Evolutionary conservation across 345 rosid species (phyloP).

Genomic region (Cardamine chenopodiifolia): DNA sequence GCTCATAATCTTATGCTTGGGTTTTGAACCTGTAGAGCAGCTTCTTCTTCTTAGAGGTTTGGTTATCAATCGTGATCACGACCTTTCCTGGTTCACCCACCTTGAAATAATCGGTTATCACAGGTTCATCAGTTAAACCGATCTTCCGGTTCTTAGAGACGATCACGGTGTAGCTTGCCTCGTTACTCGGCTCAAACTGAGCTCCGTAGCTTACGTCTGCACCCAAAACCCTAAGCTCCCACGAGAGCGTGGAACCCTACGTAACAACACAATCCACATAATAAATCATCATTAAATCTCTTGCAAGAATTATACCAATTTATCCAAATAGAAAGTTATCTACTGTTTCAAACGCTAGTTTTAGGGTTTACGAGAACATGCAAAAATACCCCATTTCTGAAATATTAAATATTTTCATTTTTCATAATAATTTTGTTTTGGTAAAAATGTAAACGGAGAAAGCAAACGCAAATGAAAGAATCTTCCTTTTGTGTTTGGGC

Average conservation of each 20-base stretch:
- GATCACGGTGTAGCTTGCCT: constrained; percentile 74
- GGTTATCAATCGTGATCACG: constrained; percentile 71
- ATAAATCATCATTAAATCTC: not conserved
- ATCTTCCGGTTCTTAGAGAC: constrained; percentile 73
- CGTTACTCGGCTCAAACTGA: constrained; percentile 69
- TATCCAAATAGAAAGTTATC: not conserved
- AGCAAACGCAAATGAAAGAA: not conserved
- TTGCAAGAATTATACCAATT: constrained; percentile 17
- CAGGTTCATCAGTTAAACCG: constrained; percentile 57
- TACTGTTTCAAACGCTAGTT: not conserved
- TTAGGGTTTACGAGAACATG: not conserved
- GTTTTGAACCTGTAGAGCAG: constrained; percentile 80
- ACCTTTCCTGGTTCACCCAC: constrained; percentile 67
- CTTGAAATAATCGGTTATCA: constrained; percentile 64
- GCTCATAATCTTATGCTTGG: constrained; percentile 44
- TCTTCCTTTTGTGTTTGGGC: not conserved
- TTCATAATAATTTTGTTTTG: not conserved
- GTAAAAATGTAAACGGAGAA: not conserved
- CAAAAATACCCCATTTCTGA: not conserved
- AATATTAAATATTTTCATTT: not conserved
- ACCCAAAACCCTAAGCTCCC: constrained; percentile 84
- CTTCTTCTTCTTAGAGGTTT: constrained; percentile 78
- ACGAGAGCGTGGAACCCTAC: constrained; percentile 57
- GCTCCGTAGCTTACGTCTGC: constrained; percentile 79
- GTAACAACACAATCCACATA: constrained; percentile 13